phyloP scores from a whole-genome alignment of 2,329 filamentous ascomycete genomes.

The Diaporthe australafricana region DNA sequence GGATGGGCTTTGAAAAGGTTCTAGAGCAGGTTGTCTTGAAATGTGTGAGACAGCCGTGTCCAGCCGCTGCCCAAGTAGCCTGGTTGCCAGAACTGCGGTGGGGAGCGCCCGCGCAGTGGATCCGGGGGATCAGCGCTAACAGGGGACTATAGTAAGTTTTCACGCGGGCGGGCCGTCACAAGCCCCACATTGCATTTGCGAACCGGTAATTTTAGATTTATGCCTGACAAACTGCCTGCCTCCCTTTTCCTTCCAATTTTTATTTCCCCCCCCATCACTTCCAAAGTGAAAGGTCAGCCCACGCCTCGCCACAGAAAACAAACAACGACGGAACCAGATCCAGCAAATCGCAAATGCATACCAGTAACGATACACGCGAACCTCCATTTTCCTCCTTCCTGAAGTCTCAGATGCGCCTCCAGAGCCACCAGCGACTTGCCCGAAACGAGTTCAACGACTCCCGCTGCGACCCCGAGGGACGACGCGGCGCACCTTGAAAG shows the following conservation, averaged over 20 bases:
- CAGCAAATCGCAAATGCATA: slow-evolving; percentile 64
- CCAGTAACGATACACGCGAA: slow-evolving; percentile 56
- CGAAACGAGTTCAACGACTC: slow-evolving; percentile 62
- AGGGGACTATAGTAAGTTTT: slow-evolving; percentile 14
- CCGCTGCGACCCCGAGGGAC: slow-evolving; percentile 70
- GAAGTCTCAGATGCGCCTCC: slow-evolving; percentile 69
- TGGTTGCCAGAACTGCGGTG: neutral
- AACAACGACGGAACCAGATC: slow-evolving; percentile 35
- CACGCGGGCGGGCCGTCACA: slow-evolving; percentile 22
- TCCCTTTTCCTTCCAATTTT: slow-evolving; percentile 17
- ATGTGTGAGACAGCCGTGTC: neutral
- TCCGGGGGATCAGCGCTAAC: slow-evolving; percentile 29
- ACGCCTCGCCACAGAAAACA: slow-evolving; percentile 37
- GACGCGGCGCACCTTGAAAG: slow-evolving; percentile 64
- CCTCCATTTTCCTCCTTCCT: slow-evolving; percentile 60
- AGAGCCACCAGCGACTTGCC: slow-evolving; percentile 60
- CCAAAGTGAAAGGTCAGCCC: slow-evolving; percentile 32
- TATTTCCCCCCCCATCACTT: slow-evolving; percentile 24
- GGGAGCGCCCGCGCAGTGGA: slow-evolving; percentile 9
- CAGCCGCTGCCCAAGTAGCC: slow-evolving; percentile 5
- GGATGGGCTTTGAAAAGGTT: neutral
- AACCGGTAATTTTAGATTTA: slow-evolving; percentile 27
- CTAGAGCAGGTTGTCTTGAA: neutral
- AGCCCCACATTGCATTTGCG: slow-evolving; percentile 18
- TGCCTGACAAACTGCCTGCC: slow-evolving; percentile 21